Conservation (phyloP, 495 filamentous ascomycete genomes). For the Xylaria scruposa region DNA sequence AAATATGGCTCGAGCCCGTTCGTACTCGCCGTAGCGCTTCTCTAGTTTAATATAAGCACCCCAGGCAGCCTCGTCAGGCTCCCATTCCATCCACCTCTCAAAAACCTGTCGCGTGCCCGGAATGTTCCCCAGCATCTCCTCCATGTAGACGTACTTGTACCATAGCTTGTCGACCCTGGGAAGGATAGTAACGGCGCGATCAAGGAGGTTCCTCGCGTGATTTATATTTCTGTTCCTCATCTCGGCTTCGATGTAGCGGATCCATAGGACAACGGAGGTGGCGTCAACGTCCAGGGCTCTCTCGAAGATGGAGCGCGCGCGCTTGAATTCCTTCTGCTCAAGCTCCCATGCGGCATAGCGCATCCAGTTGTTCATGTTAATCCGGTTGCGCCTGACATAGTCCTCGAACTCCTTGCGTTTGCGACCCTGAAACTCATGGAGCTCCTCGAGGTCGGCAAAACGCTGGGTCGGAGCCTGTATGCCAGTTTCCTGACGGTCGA, state of each 20-base stretch:
- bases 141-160: conserved; percentile 99
- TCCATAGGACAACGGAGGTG: conserved; percentile 81
- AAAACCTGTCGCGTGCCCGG: conserved; percentile 93
- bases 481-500: conserved; percentile 91
- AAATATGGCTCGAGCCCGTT: conserved; percentile 84
- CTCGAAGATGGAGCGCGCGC: conserved; percentile 95
- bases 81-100: conserved; percentile 98
- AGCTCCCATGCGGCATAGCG: conserved; percentile 97
- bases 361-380: conserved; percentile 99
- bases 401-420: conserved; percentile 97
- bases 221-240: conserved; percentile 98
- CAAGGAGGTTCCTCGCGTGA: conserved; percentile 91
- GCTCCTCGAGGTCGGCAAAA: conserved; percentile 95
- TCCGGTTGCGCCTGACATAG: conserved; percentile 92
- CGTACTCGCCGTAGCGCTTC: conserved; percentile 90
- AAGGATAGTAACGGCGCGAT: conserved; percentile 91
- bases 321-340: conserved; percentile 97
- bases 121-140: conserved; percentile 92
- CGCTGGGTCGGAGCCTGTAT: conserved; percentile 91
- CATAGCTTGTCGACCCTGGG: conserved; percentile 93
- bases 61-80: conserved; percentile 96
- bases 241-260: conserved; percentile 94
- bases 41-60: conserved; percentile 95
- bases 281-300: conserved; percentile 91
- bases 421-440: conserved; percentile 95